Conservation (phyloP, 2,329 filamentous ascomycete species). For the Alternaria sp. region DNA sequence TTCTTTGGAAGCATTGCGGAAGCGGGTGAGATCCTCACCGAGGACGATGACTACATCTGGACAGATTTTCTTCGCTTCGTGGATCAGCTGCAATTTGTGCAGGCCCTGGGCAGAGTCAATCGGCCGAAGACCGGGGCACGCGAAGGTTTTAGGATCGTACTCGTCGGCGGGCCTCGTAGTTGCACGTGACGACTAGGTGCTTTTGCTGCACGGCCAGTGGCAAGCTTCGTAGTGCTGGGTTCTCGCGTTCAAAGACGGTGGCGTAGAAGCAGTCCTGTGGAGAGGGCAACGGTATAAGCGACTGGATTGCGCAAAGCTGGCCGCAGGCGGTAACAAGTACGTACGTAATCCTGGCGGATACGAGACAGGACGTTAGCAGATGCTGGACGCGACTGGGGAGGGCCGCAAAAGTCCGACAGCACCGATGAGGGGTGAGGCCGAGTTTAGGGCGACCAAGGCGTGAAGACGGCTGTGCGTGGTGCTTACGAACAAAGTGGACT, state of each 20-base stretch:
- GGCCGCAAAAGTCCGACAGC: neutral
- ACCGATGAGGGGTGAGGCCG: neutral
- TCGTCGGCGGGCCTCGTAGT: conserved; percentile 83
- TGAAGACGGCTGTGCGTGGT: conserved; percentile 33
- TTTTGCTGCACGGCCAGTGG: conserved; percentile 91
- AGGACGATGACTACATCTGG: conserved; percentile 84
- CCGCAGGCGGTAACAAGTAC: conserved; percentile 23
- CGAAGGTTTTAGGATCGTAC: conserved; percentile 42
- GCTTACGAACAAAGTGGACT: conserved; percentile 74
- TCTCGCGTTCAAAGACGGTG: conserved; percentile 83
- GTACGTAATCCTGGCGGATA: conserved; percentile 46
- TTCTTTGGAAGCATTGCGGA: conserved; percentile 84
- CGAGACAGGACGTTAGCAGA: conserved; percentile 38
- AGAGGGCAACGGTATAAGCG: conserved; percentile 5
- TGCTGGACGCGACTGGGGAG: neutral
- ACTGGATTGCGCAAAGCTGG: conserved; percentile 18
- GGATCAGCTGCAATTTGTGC: conserved; percentile 84
- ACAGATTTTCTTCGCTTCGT: conserved; percentile 79
- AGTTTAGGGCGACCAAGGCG: conserved; percentile 21
- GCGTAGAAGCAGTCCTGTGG: conserved; percentile 89
- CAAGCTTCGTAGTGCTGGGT: conserved; percentile 73
- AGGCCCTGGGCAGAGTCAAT: conserved; percentile 56
- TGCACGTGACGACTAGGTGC: conserved; percentile 74
- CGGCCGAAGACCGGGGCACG: conserved; percentile 10
- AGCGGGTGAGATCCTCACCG: conserved; percentile 76